Base-by-base conservation (phyloP, 2,329 filamentous ascomycete species). In the Chalara sp. region DNA sequence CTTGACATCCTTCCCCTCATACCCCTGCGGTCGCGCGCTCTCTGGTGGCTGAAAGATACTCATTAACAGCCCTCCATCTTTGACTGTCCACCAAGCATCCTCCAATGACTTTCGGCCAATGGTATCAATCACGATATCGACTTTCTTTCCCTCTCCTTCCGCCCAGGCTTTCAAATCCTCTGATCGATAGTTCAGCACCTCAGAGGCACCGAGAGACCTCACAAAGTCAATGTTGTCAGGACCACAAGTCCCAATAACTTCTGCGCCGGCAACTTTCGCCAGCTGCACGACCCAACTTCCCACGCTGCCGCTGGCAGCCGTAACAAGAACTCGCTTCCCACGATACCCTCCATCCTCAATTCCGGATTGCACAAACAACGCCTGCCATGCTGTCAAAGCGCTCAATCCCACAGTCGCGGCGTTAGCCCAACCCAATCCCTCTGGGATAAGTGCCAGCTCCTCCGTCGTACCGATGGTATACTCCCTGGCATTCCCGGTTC, bases 41-140 rank as follows among this genome's bases (percentile, higher is more conserved):
- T 63, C 59, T 1, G 69, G 67, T 1, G 68, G 66, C 51, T 69
- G 65, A 12, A 62, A 65, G 49, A 74, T 71, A 57, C 68, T 71
- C 29, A 73, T 56, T 21, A 74, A 43, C 28, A 56, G 59, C 0
- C 71, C 70, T 3, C 57, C 59, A 31, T 67, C 63, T 51, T 66
- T 69, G 2, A 70, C 64, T 46, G 58, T 59, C 55, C 64, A 70
- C 73, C 72, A 75, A 1, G 68, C 67, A 58, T 72, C 70, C n/a
- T 60, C 59, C 6, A 74, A 58, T 3, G 68, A 64, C 50, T 63
- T 57, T 6, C 68, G 58, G 5, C 72, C 73, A 47, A 70, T 60
- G 46, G 66, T 70, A 58, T 76, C 73, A 49, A 76, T 52, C 10
- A 74, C 67, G 5, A 75, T 48, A 57, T 76, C 72, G 29, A 72